A percentile compares a stretch with the other conserved stretches of the same genome.
Evolutionary conservation across 768 basidiomycete genomes (phyloP).

Genomic region (Pleurotus salmoneostramineus): DNA sequence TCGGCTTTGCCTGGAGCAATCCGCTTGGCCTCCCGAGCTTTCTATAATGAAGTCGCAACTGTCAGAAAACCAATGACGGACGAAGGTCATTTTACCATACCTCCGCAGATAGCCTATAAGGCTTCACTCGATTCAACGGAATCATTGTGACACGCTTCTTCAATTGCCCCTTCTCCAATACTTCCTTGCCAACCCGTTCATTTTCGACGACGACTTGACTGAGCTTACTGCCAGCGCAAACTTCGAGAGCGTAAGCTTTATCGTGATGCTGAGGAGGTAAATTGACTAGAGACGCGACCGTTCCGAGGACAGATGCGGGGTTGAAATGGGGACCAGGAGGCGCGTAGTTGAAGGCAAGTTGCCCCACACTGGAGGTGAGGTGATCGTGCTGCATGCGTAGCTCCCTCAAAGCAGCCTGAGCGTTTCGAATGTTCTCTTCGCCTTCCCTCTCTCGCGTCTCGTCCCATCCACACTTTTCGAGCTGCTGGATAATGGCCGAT

Average conservation of each 20-base stretch:
- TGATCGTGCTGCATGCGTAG: constrained; percentile 70
- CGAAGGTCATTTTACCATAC: constrained; percentile 30
- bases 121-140: constrained; percentile 87
- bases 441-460: constrained; percentile 64
- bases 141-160: constrained; percentile 91
- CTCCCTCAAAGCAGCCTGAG: constrained; percentile 48
- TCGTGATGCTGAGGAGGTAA: constrained; percentile 67
- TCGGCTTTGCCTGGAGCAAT: constrained; percentile 79
- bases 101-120: constrained; percentile 37
- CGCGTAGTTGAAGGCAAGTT: constrained; percentile 81
- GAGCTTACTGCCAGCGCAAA: constrained; percentile 84
- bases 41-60: constrained; percentile 53
- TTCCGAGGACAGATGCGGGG: constrained; percentile 81
- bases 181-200: constrained; percentile 81
- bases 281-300: constrained; percentile 84
- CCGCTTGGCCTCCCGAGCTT: constrained; percentile 66
- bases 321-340: constrained; percentile 80
- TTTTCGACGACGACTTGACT: constrained; percentile 95
- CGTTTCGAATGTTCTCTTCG: constrained; percentile 46
- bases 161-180: constrained; percentile 70
- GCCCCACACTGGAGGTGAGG: constrained; percentile 60
- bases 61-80: neutral
- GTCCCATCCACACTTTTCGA: constrained; percentile 72
- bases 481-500: constrained; percentile 45
- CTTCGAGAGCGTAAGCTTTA: constrained; percentile 88